Base-by-base conservation (phyloP, 139 green algal species). In the Chlamydomonas incerta region DNA sequence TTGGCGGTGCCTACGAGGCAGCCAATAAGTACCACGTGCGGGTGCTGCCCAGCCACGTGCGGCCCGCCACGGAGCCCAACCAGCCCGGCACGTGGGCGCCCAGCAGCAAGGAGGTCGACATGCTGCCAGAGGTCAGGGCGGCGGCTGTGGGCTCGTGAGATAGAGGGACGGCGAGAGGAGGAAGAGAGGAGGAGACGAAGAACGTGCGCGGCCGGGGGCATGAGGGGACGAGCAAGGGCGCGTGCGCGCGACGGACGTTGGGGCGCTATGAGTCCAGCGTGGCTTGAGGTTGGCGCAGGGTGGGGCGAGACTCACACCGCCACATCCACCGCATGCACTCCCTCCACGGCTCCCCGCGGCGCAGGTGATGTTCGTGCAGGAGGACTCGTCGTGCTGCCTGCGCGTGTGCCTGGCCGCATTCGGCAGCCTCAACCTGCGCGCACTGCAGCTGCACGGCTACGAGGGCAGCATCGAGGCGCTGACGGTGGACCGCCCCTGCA, bases 21-120 rank as follows among this genome's bases (percentile, higher is more conserved):
- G 52, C 52, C 11, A 88, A 85, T 68, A 88, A 88, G 60, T 88
- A 88, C 75, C 34, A 85, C 21, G 55, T 76, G 6, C 34, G 57
- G 20, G 66, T 46, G 10, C n/a, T 85, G 33, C 79, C 65, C 21
- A 37, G 47, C 47, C 29, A 67, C 18, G 66, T 68, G 41, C 41
- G 41, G 41, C 41, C 41, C 41, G 41, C 41, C 41, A 50, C 6
- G 6, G 41, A 50, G 41, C 41, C 41, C 41, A 50, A 50, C 41
- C 41, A 50, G 41, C 41, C 41, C 41, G 41, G 41, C 41, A 50
- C 41, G 41, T 50, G 41, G 41, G 41, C 41, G 41, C 41, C 41
- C 20, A 23, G 79, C 28, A 33, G 35, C 77, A 84, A n/a, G 62
- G 23, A 17, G 29, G 29, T 63, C 4, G 74, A 47, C 28, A 66